Base-by-base conservation (phyloP, 352 stramenopile species). In the Pythium aquatile region DNA sequence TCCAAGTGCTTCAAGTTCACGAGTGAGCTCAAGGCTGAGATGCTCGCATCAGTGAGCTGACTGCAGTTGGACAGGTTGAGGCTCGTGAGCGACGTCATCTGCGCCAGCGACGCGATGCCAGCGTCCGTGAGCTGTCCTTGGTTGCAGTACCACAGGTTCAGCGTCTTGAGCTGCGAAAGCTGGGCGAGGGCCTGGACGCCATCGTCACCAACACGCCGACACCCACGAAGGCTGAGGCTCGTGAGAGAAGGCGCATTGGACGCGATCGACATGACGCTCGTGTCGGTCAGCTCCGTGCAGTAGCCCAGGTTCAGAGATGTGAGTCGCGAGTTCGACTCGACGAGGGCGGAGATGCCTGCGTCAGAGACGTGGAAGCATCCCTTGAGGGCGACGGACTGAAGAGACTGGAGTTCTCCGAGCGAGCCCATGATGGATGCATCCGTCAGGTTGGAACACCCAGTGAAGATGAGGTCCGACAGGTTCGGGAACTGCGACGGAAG, bases 71-170 rank as follows among this genome's bases (percentile, higher is more conserved):
- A 87, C 32, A 93, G 48, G 55, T 91, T 91, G 24, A 93, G 62
- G 57, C 77, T 86, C 24, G 78, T 89, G 33, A 93, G 72, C 48
- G 80, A 87, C 11, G 63, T 73, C 37, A 91, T 74, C 11, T 57
- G 40, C 5, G 76, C 64, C 1, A 93, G 65, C 3, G 78, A 74
- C 0, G 67, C 70, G 52, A 93, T 81, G 6, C 81, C 83, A 2
- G 32, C 70, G 60, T 93, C 85, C 0, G 83, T 91, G 28, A 93
- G 72, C 51, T 87, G 70, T 0, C 82, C 84, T 75, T 93, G 84
- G 60, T 88, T 85, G 70, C 82, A 91, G 68, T 93, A 93, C 84
- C 82, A 93, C 5, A 93, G 61, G 20, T 91, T 91, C 39, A 93
- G 79, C 20, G 72, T 83, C 56, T 75, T 61, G 14, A 91, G 61